These are phyloP conservation scores for Scedosporium dehoogii DNA, from an alignment of 2,329 filamentous ascomycete genomes.

Conservation along the genomic window DNA sequence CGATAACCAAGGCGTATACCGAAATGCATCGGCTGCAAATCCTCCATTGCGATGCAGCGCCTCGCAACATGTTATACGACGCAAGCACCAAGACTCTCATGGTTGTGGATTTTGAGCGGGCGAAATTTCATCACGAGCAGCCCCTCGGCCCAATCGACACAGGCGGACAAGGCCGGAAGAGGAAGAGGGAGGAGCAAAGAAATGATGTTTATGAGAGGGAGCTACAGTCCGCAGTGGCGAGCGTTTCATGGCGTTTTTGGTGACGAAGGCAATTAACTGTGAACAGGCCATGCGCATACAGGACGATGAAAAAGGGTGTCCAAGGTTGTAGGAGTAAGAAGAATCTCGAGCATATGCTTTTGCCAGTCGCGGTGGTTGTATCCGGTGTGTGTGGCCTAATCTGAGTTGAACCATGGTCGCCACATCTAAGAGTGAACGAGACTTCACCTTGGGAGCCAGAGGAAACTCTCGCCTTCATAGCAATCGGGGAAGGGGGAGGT, in stretches of 20 bases:
- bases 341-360: no score
- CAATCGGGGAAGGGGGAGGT: no score
- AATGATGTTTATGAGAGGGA: slow-evolving; percentile 12
- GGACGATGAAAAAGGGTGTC: no score
- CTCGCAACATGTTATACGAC: slow-evolving; percentile 22
- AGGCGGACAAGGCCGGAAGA: slow-evolving; percentile 14
- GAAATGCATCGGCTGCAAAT: slow-evolving; percentile 13
- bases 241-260: not conserved
- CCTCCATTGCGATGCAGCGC: slow-evolving; percentile 19
- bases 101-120: slow-evolving; percentile 22
- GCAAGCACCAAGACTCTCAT: slow-evolving; percentile 14
- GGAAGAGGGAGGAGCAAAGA: slow-evolving; percentile 12
- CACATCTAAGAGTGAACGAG: no score
- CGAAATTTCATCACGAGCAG: slow-evolving; percentile 13
- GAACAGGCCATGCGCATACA: no score
- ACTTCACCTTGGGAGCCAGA: no score
- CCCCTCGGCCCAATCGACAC: slow-evolving; percentile 14
- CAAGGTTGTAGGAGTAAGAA: no score
- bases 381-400: no score
- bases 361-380: no score
- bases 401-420: no score
- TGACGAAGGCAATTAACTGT: no score
- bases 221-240: not conserved
- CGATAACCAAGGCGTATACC: slow-evolving; percentile 2
- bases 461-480: no score